phyloP scores from a whole-genome alignment of 345 rosid genomes.

The Brassica napus region DNA sequence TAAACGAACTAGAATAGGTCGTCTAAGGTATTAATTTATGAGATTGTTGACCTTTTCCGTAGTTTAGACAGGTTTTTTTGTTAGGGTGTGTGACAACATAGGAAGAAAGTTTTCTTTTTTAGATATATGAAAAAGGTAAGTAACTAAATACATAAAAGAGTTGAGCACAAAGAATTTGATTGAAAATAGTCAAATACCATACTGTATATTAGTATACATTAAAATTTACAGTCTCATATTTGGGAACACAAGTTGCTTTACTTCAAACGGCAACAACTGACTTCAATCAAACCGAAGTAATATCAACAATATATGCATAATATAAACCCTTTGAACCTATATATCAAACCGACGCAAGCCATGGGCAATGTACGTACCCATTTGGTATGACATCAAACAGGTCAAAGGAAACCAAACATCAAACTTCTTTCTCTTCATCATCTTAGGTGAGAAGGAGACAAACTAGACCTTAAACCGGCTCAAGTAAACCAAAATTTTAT shows the following conservation, averaged over 20 bases:
- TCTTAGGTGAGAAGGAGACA: background rate
- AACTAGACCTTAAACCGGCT: background rate
- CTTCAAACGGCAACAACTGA: background rate
- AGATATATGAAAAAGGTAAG: background rate
- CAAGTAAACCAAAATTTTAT: background rate
- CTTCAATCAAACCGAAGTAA: background rate
- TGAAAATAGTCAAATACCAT: background rate
- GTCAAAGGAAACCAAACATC: background rate
- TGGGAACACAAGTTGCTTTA: background rate
- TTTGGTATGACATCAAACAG: background rate
- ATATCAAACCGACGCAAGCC: conserved; percentile 1
- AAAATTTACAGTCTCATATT: background rate
- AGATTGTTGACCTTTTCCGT: background rate
- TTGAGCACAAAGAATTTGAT: background rate
- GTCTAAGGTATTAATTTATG: background rate
- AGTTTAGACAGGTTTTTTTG: background rate
- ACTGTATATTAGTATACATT: background rate
- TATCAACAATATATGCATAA: background rate
- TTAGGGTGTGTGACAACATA: background rate
- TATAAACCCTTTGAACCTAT: background rate
- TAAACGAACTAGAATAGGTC: background rate
- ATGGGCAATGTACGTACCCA: background rate
- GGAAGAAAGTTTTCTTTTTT: background rate
- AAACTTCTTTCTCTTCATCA: background rate
- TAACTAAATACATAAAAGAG: background rate